These are phyloP conservation scores for Phialophora verrucosa DNA, from an alignment of 2,329 filamentous ascomycete genomes.

Conservation along the genomic window DNA sequence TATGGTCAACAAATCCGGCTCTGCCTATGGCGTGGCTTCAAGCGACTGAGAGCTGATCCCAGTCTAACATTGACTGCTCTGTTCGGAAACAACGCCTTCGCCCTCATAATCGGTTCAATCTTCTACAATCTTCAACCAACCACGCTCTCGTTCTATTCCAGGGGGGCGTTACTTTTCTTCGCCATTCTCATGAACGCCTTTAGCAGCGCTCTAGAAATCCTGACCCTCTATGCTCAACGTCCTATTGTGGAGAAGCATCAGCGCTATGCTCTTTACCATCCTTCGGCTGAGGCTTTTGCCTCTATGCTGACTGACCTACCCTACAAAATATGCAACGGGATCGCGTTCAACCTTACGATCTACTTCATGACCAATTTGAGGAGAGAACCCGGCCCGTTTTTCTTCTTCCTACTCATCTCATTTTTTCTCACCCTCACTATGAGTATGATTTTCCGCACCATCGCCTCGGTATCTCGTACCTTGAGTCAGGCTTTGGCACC, in stretches of 20 bases:
- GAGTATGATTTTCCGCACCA: conserved; percentile 61
- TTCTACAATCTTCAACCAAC: conserved; percentile 68
- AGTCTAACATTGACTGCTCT: conserved; percentile 69
- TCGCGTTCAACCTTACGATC: conserved; percentile 77
- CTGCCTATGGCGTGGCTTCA: conserved; percentile 65
- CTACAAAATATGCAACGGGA: conserved; percentile 75
- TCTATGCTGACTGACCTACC: conserved; percentile 88
- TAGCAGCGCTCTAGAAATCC: conserved; percentile 69
- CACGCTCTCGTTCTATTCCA: conserved; percentile 67
- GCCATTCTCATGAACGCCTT: conserved; percentile 67
- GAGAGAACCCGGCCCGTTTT: conserved; percentile 76
- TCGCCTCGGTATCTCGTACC: conserved; percentile 73
- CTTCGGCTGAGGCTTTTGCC: conserved; percentile 82
- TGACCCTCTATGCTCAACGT: conserved; percentile 83
- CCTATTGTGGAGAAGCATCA: conserved; percentile 91
- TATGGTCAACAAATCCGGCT: conserved; percentile 63
- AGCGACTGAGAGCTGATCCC: conserved; percentile 70
- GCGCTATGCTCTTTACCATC: conserved; percentile 87
- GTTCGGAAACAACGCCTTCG: conserved; percentile 61
- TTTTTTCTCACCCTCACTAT: conserved; percentile 65
- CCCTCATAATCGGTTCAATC: conserved; percentile 68
- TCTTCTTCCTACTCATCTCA: conserved; percentile 78
- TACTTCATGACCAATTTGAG: conserved; percentile 89
- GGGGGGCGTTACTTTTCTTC: conserved; percentile 69
- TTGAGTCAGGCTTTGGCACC: conserved; percentile 68